Evolutionary conservation across 2,329 filamentous ascomycete genomes (phyloP), one percentile per base, ranked within the genome.

Genomic region (Colletotrichum phormii): DNA sequence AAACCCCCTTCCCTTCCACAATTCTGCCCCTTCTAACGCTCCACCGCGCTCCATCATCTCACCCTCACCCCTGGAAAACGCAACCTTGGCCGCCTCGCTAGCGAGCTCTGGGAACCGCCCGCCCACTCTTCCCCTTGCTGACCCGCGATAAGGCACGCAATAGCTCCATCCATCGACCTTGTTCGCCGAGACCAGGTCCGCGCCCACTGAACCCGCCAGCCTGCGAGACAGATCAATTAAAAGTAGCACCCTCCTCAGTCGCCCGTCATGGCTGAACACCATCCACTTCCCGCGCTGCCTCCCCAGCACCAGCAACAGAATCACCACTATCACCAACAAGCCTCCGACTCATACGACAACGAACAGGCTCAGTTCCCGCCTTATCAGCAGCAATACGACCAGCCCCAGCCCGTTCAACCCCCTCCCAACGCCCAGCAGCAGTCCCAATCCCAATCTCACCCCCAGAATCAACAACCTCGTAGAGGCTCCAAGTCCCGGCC

Each of bases 401-500:
- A 76, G 37, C 75, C 73, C 31, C 71, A 67, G 29, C 76, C 77
- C 13, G 68, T 73, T 8, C 77, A 79, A 67, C 74, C 71, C 60
- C 77, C 78, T 67, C 58, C 26, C 26, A 58, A 26, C 31, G n/a
- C 29, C 31, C 63, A 57, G 13, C 73, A 77, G 65, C 66, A 68
- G 24, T 64, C 73, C 24, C 64, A 64, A 51, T 35, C 70, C 53
- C 68, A 71, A 49, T 58, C 31, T 9, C 66, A 64, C 51, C 42
- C 60, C 8, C 66, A 57, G 18, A 49, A 29, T 5, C 57, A 37
- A 33, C 29, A 31, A 29, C 58, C 65, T 15, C 73, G 75, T 37
- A 71, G 73, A 77, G 67, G 77, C 79, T 70, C 80, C 81, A 33
- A 22, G 31, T 79, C 82, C 13, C 88, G 86, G 77, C 84, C 84